Percentiles rank a stretch among this genome's conserved stretches.
Conservation (phyloP, 2,329 filamentous ascomycete genomes). For the Colletotrichum zoysiae region DNA sequence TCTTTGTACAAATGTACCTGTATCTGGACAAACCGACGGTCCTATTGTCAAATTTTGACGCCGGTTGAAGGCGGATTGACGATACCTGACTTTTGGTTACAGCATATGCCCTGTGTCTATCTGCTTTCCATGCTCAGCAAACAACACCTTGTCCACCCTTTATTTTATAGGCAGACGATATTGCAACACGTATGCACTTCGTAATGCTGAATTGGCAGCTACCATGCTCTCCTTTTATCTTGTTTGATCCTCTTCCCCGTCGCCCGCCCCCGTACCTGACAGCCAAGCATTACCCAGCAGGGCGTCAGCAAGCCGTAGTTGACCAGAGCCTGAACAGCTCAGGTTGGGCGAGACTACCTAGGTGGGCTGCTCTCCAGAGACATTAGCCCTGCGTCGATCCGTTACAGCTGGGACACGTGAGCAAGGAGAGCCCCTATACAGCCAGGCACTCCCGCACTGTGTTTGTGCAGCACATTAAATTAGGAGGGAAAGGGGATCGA, state of each 20-base stretch:
- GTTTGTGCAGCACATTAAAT: slow-evolving; percentile 22
- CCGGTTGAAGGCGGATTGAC: too few relatives aligned
- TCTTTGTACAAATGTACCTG: not conserved
- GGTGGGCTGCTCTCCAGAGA: not conserved
- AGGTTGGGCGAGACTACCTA: not conserved
- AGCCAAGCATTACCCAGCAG: not conserved
- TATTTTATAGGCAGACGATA: not conserved
- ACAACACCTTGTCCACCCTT: not conserved
- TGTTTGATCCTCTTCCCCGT: slow-evolving; percentile 6
- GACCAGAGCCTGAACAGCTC: not conserved
- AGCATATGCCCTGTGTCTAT: not conserved
- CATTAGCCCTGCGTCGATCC: slow-evolving; percentile 39
- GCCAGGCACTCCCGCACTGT: slow-evolving; percentile 19
- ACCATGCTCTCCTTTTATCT: not conserved
- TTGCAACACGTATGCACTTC: not conserved
- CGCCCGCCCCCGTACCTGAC: slow-evolving; percentile 12
- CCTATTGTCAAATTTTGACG: not conserved
- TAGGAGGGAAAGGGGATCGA: slow-evolving; percentile 16
- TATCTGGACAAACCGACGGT: too few relatives aligned
- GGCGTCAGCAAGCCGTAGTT: not conserved
- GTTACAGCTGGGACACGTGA: slow-evolving; percentile 36
- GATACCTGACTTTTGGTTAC: not conserved
- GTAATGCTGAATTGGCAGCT: slow-evolving; percentile 9
- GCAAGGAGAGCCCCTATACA: slow-evolving; percentile 21
- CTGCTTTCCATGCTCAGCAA: not conserved